Evolutionary conservation across 805 yeast species (phyloP).

Genomic region (Pichia exigua): DNA sequence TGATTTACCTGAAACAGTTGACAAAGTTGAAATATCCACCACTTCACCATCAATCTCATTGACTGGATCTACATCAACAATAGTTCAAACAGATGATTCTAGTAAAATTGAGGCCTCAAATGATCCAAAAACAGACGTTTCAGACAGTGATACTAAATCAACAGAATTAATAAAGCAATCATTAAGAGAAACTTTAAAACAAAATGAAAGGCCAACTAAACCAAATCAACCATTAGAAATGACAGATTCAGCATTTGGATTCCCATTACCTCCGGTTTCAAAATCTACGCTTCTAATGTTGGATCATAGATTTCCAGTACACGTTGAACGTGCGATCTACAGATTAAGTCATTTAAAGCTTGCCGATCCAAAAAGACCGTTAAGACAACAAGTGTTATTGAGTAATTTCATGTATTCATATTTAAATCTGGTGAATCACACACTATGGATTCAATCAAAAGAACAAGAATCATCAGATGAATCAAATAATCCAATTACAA

Average conservation of each 20-base stretch:
- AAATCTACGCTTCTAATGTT: slow-evolving; percentile 71
- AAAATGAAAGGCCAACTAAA: slow-evolving; percentile 26
- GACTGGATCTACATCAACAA: not conserved
- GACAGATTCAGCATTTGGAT: slow-evolving; percentile 80
- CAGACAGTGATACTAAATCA: slow-evolving; percentile 1
- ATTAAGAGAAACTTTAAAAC: slow-evolving; percentile 20
- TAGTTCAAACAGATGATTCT: not conserved
- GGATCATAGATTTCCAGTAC: slow-evolving; percentile 83
- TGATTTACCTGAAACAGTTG: not conserved
- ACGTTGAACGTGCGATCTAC: slow-evolving; percentile 93
- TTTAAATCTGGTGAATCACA: slow-evolving; percentile 88
- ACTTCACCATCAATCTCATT: not conserved
- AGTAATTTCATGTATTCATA: slow-evolving; percentile 98
- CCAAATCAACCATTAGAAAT: slow-evolving; percentile 53
- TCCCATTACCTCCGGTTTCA: slow-evolving; percentile 77
- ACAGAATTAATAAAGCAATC: slow-evolving; percentile 8
- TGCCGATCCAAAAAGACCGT: slow-evolving; percentile 87
- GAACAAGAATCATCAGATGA: slow-evolving; percentile 28
- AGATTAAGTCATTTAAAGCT: slow-evolving; percentile 85
- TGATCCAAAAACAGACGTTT: not conserved
- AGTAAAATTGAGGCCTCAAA: not conserved
- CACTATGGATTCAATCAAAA: slow-evolving; percentile 62
- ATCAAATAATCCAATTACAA: not conserved
- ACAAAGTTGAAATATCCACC: not conserved
- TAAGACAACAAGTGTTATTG: slow-evolving; percentile 84